These are phyloP conservation scores for Kappamyces sp. DNA, from an alignment of 192 early-diverging fungal species.

Conservation along the genomic window DNA sequence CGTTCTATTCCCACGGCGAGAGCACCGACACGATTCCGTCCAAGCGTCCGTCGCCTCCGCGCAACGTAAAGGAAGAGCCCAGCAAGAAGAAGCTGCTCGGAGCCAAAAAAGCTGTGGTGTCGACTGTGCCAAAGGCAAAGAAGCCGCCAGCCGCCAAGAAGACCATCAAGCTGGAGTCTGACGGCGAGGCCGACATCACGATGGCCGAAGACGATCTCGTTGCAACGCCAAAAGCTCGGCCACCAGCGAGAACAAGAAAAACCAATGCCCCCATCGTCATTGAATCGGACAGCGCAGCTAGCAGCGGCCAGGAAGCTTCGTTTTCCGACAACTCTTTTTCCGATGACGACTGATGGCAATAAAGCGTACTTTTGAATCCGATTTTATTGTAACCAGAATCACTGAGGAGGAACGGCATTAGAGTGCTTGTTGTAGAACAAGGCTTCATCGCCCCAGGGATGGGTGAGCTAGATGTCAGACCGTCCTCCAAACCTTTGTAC, in stretches of 20 bases:
- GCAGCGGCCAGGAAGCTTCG: no score
- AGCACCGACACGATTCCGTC: not conserved
- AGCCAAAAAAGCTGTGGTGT: not conserved
- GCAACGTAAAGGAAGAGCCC: not conserved
- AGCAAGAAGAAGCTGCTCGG: not conserved
- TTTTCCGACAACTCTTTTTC: no score
- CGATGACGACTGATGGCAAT: no score
- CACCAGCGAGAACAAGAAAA: no score
- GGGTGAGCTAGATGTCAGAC: constrained; percentile 5
- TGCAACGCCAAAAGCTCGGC: no score
- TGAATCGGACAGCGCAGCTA: no score
- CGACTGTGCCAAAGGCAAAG: constrained; percentile 14
- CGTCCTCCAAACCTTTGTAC: constrained; percentile 26
- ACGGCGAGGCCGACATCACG: not conserved
- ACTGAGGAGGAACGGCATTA: constrained; percentile 17
- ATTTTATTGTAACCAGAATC: no score
- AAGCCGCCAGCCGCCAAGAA: constrained; percentile 17
- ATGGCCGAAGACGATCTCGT: no score
- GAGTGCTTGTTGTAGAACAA: constrained; percentile 41
- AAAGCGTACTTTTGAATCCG: no score
- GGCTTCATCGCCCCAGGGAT: constrained; percentile 47
- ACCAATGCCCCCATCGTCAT: no score
- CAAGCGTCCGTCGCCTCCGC: not conserved
- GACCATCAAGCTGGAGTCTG: constrained; percentile 5
- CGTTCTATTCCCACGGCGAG: not conserved